phyloP scores from a whole-genome alignment of 805 yeast genomes.

The Saccharomycopsis babjevae region DNA sequence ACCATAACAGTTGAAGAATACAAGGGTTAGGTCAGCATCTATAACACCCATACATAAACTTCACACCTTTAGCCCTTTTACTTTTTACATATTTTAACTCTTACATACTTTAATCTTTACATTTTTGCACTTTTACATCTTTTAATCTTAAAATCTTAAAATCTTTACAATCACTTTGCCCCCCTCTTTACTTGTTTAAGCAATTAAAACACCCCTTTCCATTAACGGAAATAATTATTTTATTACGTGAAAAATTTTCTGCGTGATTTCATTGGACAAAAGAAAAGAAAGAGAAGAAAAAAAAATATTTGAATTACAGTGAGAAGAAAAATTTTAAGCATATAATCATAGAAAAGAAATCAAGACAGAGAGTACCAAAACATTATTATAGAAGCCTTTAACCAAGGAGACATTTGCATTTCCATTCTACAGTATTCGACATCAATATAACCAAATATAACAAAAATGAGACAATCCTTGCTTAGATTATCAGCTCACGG shows the following conservation, averaged over 20 bases:
- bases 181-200: neutral
- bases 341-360: neutral
- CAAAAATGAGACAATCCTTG: slow-evolving; percentile 15
- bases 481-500: slow-evolving; percentile 18
- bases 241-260: neutral
- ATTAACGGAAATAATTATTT: neutral
- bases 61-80: no score
- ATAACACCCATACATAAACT: neutral
- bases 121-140: neutral
- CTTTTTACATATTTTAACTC: neutral
- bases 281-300: neutral
- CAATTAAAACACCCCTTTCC: no score
- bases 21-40: no score
- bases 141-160: neutral
- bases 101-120: neutral
- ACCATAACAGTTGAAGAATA: no score
- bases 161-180: neutral
- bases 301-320: neutral
- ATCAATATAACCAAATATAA: neutral
- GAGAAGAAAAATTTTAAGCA: neutral
- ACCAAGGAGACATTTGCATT: neutral
- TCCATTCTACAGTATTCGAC: neutral
- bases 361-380: neutral
- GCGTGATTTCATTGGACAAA: neutral
- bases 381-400: neutral